Evolutionary conservation across 768 basidiomycete genomes (phyloP), one percentile per base, ranked within the genome.

Genomic region (Kwoniella newhampshirensis): DNA sequence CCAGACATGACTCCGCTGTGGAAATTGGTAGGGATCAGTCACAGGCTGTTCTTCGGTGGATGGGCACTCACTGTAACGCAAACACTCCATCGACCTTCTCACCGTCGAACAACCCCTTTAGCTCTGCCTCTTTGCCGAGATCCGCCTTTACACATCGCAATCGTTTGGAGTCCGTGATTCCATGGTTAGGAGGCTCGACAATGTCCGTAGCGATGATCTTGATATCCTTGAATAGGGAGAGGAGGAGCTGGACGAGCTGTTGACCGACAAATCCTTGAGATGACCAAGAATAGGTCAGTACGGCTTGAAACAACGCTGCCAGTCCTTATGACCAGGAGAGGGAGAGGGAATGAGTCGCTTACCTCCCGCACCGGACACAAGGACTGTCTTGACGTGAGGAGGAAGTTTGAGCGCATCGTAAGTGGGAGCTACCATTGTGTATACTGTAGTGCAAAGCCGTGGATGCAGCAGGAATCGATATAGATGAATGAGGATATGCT

Each of bases 1-100:
- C 83, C 81, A 23, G 83, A 84, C 84, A 85, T 84, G 64, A 85
- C 83, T 1, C 84, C 84, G 51, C 75, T 76, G 48, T 17, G 49
- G 17, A 7, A 12, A 17, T 8, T 6, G 30, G 41, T 30, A 13
- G 13, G 36, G 21, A 4, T 51, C 47, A 13, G 50, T 35, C 5
- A 23, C 23, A 15, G 23, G 17, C 27, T 23, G 18, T 49, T 15
- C 17, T 49, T 32, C n/a, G 9, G 17, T 49, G 4, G 40, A 4
- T 21, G 32, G 28, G 17, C 4, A 60, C 67, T 50, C 45, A 72
- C 70, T 72, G 70, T 9, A 72, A 46, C 12, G 70, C 70, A 51
- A 67, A 71, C 1, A 71, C 58, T 11, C 63, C 63, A 0, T 60
- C 64, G 17, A 69, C 61, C 28, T 59, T 67, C 52, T 74, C 72